Base-by-base conservation (phyloP, 2,329 filamentous ascomycete genomes). In the Cytospora paraplurivora region DNA sequence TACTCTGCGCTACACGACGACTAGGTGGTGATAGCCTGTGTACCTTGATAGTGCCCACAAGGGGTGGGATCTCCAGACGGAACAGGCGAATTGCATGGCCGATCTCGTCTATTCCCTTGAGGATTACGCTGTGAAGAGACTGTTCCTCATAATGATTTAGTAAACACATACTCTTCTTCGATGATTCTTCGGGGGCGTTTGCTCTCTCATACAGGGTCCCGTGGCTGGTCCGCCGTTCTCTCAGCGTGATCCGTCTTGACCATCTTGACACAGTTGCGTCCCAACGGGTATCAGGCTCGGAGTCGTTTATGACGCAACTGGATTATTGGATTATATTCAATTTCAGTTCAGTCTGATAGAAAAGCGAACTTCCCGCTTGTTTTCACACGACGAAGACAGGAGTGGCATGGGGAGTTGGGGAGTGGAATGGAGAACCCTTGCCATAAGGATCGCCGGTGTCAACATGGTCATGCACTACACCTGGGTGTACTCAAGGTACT, bases 211-310 rank as follows among this genome's bases (percentile, higher is more conserved):
- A 84, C 84, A 65, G 83, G 77, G 63, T 90, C 85, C 63, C 92
- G 86, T 50, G 89, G 90, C 72, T 95, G 89, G 47, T 82, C 76
- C 3, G 89, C 88, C 12, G 92, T 96, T 59, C 91, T 84, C 68
- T 92, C 85, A 64, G 89, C 79, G 71, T 95, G 91, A 66, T 75
- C 76, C 32, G 71, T 70, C 68, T 76, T 78, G 17, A 49, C 66
- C 68, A 68, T 69, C 17, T 21, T 56, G 34, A n/a, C 10, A 56
- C 37, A 37, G 15, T 35, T 53, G 37, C 21, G 35, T 11, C 61
- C 27, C 13, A 33, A 54, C 27, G 37, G 21, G 13, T 17, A 50
- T 17, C 32, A 35, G 33, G 52, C 37, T 49, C 13, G 32, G 2
- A 35, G 32, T 32, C 17, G 11, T 41, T 15, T 19, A 33, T n/a